Base-by-base conservation (phyloP, 805 yeast genomes). In the Yamadazyma tumulicola region DNA sequence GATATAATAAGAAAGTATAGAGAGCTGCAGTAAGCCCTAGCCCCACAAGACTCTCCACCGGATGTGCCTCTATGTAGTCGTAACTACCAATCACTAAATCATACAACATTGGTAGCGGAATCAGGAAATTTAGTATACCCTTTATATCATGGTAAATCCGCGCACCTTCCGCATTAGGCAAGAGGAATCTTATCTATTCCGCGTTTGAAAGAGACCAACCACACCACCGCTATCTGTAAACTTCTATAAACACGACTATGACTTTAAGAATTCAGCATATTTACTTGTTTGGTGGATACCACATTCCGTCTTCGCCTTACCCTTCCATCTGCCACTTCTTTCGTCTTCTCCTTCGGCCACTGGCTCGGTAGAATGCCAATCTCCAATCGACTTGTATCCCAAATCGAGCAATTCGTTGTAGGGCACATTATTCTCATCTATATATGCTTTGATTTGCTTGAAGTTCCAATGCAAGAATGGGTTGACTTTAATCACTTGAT, bases 321-420 rank as follows among this genome's bases (percentile, higher is more conserved):
- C 97, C 67, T 84, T 82, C 97, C 97, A 91, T 52, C 97, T 75
- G 1, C 97, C 97, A n/a, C 93, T 78, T 45, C 97, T 75, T 58
- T 91, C 97, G 53, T 91, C 97, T 54, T 87, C 97, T 7, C 94
- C 96, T 29, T 84, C 96, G 6, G 65, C 72, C 8, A 86, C 95
- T 2, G 97, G 97, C 19, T 63, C 78, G 0, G 97, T 91, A 1
- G 95, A 85, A 58, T 91, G 97, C 75, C 89, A 91, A 58, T 91
- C 97, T 1, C 97, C 97, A 11, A 91, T 75, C 0, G 96, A 85
- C 51, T 87, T 81, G 60, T 89, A 91, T 0, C 97, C 97, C 37
- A 79, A 64, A 57, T 88, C 91, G 23, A 91, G 64, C 21, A 91
- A 67, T 42, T 75, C 87, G 53, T 91, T 91, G 61, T 84, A 86